phyloP scores from a whole-genome alignment of 1,139 yeast genomes.

The Yamadazyma epiphylla region DNA sequence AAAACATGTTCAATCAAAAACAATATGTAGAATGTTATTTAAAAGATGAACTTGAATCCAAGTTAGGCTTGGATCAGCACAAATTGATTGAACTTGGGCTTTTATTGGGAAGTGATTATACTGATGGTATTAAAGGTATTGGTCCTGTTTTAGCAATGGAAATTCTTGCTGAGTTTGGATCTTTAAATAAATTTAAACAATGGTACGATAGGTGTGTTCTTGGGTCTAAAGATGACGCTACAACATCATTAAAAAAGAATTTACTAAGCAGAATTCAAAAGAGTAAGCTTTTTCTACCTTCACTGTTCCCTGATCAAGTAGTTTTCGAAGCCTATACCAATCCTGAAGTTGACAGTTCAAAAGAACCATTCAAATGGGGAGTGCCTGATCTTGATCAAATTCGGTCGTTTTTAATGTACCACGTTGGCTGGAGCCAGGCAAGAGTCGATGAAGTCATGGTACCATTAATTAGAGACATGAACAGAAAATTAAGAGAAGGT shows the following conservation, averaged over 20 bases:
- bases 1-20: constrained; percentile 92
- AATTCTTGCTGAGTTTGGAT: constrained; percentile 80
- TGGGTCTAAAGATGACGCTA: constrained; percentile 14
- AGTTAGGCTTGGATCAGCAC: constrained; percentile 60
- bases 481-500: constrained; percentile 52
- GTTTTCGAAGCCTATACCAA: constrained; percentile 69
- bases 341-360: constrained; percentile 84
- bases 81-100: constrained; percentile 76
- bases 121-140: constrained; percentile 85
- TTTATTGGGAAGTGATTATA: constrained; percentile 88
- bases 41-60: constrained; percentile 52
- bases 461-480: constrained; percentile 83
- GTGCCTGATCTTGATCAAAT: constrained; percentile 79
- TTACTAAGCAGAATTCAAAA: constrained; percentile 54
- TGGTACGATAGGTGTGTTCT: constrained; percentile 38
- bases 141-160: constrained; percentile 95
- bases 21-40: constrained; percentile 87
- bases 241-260: constrained; percentile 35
- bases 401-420: constrained; percentile 61
- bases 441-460: constrained; percentile 79
- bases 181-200: constrained; percentile 26
- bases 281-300: constrained; percentile 61
- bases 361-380: constrained; percentile 85
- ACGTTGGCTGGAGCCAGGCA: constrained; percentile 79
- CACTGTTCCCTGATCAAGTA: constrained; percentile 64